Conservation (phyloP, 352 stramenopile species). For the Thalassiosira pacifica region DNA sequence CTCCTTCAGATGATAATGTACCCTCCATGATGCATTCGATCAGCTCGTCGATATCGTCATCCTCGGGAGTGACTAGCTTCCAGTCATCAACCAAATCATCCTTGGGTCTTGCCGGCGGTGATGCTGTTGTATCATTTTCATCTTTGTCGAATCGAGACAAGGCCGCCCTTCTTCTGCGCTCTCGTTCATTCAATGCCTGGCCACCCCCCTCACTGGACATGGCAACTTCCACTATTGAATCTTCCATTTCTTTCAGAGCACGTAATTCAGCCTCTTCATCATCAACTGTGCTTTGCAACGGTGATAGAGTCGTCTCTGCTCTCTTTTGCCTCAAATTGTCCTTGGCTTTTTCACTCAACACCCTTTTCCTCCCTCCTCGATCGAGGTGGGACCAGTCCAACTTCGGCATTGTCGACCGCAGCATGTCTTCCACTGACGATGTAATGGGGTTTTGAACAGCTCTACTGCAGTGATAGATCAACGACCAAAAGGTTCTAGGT, state of each 20-base stretch:
- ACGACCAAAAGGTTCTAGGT: slow-evolving; percentile 80
- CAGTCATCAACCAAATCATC: slow-evolving; percentile 43
- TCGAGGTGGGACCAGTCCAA: slow-evolving; percentile 83
- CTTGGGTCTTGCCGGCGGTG: not conserved
- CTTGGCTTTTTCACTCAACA: slow-evolving; percentile 79
- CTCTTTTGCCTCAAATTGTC: slow-evolving; percentile 82
- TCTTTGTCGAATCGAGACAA: slow-evolving; percentile 51
- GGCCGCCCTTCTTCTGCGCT: slow-evolving; percentile 60
- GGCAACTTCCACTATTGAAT: slow-evolving; percentile 64
- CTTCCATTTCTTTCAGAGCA: slow-evolving; percentile 76
- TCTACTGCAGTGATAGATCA: slow-evolving; percentile 65
- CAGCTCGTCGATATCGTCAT: slow-evolving; percentile 81
- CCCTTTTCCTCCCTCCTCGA: slow-evolving; percentile 64
- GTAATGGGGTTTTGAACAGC: not conserved
- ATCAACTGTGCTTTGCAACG: not conserved
- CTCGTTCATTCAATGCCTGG: slow-evolving; percentile 42
- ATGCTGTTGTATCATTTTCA: not conserved
- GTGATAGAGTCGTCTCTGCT: slow-evolving; percentile 16
- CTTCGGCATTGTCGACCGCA: slow-evolving; percentile 66
- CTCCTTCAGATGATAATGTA: slow-evolving; percentile 7
- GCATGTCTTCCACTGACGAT: slow-evolving; percentile 60
- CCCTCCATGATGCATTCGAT: slow-evolving; percentile 72
- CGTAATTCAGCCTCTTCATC: slow-evolving; percentile 55
- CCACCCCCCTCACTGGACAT: slow-evolving; percentile 52
- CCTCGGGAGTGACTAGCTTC: slow-evolving; percentile 72